Evolutionary conservation across 2,329 filamentous ascomycete genomes (phyloP).

Genomic region (Ceratocystis alfenasii): DNA sequence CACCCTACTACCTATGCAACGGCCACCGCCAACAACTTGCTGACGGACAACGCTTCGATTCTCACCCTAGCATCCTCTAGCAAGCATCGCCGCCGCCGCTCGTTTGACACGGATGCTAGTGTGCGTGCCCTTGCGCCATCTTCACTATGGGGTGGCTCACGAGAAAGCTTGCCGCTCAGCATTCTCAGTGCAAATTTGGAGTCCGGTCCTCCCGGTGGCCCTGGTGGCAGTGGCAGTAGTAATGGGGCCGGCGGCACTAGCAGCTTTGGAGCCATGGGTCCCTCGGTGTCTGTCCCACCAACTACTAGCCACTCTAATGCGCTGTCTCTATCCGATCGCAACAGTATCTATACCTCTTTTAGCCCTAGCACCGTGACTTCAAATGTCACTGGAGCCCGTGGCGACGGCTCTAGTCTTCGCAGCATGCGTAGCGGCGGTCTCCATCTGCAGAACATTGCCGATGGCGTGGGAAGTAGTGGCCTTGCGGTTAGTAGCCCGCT

Average conservation of each 20-base stretch:
- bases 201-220: background rate
- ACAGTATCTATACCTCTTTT: conserved; percentile 62
- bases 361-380: conserved; percentile 29
- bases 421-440: conserved; percentile 63
- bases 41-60: conserved; percentile 78
- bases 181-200: conserved; percentile 58
- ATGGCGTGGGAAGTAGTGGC: conserved; percentile 67
- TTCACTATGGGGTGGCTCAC: conserved; percentile 68
- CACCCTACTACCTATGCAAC: conserved; percentile 61
- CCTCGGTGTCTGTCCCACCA: conserved; percentile 45
- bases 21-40: conserved; percentile 70
- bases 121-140: conserved; percentile 74
- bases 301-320: conserved; percentile 71
- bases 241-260: background rate
- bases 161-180: conserved; percentile 67
- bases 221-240: background rate
- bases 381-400: conserved; percentile 26
- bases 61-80: conserved; percentile 73
- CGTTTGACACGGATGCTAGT: conserved; percentile 75
- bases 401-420: conserved; percentile 64
- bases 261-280: conserved; percentile 15
- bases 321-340: conserved; percentile 32
- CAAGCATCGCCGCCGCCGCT: conserved; percentile 63
- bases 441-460: conserved; percentile 60
- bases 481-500: conserved; percentile 44